A percentile compares a stretch with the other conserved stretches of the same genome.
These are phyloP conservation scores for Colletotrichum coccodes DNA, from an alignment of 2,329 filamentous ascomycete species.

Conservation along the genomic window DNA sequence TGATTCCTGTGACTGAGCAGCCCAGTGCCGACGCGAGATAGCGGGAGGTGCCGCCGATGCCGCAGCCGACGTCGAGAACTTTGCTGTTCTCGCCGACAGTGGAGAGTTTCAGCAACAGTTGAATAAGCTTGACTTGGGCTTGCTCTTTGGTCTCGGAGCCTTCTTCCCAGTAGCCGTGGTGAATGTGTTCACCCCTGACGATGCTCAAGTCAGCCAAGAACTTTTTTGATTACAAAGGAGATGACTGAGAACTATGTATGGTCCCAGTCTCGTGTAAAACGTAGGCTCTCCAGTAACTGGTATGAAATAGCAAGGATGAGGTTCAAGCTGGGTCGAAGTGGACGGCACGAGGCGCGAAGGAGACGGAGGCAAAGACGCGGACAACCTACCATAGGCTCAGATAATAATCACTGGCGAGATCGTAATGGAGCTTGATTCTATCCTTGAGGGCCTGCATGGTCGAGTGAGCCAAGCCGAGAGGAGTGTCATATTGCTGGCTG, in stretches of 20 bases:
- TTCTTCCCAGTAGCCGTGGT: constrained; percentile 69
- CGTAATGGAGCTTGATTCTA: constrained; percentile 69
- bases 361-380: background rate
- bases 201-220: constrained; percentile 3
- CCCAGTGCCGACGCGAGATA: constrained; percentile 62
- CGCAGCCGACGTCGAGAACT: constrained; percentile 70
- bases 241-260: background rate
- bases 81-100: constrained; percentile 42
- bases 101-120: constrained; percentile 57
- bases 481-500: constrained; percentile 57
- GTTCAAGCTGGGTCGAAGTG: background rate
- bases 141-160: constrained; percentile 63
- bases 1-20: constrained; percentile 67
- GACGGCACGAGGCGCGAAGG: background rate
- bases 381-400: constrained; percentile 64
- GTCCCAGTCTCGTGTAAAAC: no score
- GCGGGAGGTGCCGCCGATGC: constrained; percentile 68
- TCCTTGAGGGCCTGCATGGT: constrained; percentile 63
- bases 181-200: constrained; percentile 69
- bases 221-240: no score
- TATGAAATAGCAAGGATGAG: background rate
- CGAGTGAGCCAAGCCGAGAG: constrained; percentile 54
- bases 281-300: background rate
- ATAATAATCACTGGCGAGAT: constrained; percentile 70
- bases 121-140: constrained; percentile 67